Evolutionary conservation across 768 basidiomycete species (phyloP).

Genomic region (Lentinus tigrinus): DNA sequence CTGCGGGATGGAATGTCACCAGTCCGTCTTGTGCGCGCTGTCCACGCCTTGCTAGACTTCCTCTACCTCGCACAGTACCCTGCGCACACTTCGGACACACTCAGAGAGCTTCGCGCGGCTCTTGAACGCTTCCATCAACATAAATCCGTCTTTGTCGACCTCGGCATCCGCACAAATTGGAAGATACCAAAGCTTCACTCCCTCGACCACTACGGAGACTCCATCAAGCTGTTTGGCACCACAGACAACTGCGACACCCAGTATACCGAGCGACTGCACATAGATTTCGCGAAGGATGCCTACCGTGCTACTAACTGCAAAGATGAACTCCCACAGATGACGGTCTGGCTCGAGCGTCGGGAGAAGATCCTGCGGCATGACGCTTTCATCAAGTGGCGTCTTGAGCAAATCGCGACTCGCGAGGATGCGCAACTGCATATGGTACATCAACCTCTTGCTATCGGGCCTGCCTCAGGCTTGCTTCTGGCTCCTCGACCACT

Average conservation of each 20-base stretch:
- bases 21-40: constrained; percentile 11
- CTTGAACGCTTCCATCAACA: constrained; percentile 37
- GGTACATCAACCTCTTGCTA: too few species aligned
- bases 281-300: constrained; percentile 24
- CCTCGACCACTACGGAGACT: constrained; percentile 13
- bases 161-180: constrained; percentile 29
- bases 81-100: constrained; percentile 29
- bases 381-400: constrained; percentile 27
- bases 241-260: constrained; percentile 22
- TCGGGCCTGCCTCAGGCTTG: background rate
- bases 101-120: constrained; percentile 26
- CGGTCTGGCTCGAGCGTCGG: constrained; percentile 33
- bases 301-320: constrained; percentile 28
- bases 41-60: constrained; percentile 33
- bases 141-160: constrained; percentile 36
- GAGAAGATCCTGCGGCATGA: constrained; percentile 32
- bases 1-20: background rate
- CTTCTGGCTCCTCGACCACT: constrained; percentile 28
- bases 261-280: constrained; percentile 23
- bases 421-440: background rate
- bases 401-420: constrained; percentile 14
- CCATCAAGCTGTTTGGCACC: constrained; percentile 14
- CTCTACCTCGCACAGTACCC: constrained; percentile 36
- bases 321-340: constrained; percentile 39
- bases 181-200: constrained; percentile 22